These are phyloP conservation scores for Gilbertella persicaria DNA, from an alignment of 371 early-diverging fungal genomes.

Conservation along the genomic window DNA sequence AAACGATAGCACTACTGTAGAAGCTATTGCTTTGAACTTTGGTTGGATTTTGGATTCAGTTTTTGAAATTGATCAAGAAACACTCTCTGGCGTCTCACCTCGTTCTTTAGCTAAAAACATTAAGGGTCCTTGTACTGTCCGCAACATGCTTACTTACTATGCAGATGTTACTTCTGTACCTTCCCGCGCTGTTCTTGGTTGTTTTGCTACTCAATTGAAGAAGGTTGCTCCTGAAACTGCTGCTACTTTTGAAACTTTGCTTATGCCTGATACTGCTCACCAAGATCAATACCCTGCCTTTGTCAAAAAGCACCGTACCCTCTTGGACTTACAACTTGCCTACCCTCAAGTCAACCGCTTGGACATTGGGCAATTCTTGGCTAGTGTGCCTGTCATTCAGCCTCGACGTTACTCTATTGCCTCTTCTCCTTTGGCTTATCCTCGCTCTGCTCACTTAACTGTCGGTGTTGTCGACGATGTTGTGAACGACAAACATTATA, in stretches of 20 bases:
- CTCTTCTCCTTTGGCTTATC: slow-evolving; percentile 40
- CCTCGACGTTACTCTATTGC: slow-evolving; percentile 64
- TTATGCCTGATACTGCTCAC: slow-evolving; percentile 36
- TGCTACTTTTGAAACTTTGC: slow-evolving; percentile 31
- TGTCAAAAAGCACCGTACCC: slow-evolving; percentile 43
- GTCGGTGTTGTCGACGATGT: slow-evolving; percentile 49
- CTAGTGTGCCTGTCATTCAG: slow-evolving; percentile 47
- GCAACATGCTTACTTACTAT: slow-evolving; percentile 50
- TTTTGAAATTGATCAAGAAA: slow-evolving; percentile 46
- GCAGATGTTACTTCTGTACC: slow-evolving; percentile 54
- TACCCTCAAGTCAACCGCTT: slow-evolving; percentile 50
- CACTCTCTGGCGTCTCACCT: slow-evolving; percentile 37
- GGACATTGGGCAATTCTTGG: slow-evolving; percentile 48
- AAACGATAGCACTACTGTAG: slow-evolving; percentile 39
- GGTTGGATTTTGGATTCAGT: slow-evolving; percentile 57
- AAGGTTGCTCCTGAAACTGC: slow-evolving; percentile 37
- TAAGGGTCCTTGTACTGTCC: slow-evolving; percentile 49
- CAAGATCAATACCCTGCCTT: slow-evolving; percentile 46
- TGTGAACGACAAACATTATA: slow-evolving; percentile 39
- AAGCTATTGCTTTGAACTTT: slow-evolving; percentile 46
- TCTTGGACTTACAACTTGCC: slow-evolving; percentile 46
- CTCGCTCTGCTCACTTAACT: slow-evolving; percentile 32
- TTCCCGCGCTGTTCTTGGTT: slow-evolving; percentile 42
- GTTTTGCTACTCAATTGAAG: slow-evolving; percentile 44
- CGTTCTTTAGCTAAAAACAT: slow-evolving; percentile 53